Conservation (phyloP, 2,329 filamentous ascomycete species). For the Talaromyces sp. region DNA sequence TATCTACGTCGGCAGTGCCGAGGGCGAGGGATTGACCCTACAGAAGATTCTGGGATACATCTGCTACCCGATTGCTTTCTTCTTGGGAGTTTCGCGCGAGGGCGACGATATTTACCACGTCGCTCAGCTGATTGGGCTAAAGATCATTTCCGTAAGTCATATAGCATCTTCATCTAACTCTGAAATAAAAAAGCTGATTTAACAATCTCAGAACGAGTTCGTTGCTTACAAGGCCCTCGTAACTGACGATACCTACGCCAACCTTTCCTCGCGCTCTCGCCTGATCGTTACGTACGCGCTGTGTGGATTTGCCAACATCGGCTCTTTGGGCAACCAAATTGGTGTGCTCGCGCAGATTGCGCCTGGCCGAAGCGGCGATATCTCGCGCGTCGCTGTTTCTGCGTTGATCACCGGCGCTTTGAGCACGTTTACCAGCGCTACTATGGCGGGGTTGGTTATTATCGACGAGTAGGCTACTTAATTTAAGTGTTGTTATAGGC, state of each 20-base stretch:
- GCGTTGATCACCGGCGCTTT: conserved; percentile 74
- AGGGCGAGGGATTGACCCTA: conserved; percentile 63
- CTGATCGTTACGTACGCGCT: conserved; percentile 83
- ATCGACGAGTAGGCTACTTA: conserved; percentile 39
- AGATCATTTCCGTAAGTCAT: conserved; percentile 62
- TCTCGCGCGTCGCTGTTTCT: conserved; percentile 69
- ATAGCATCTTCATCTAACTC: background rate
- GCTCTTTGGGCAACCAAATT: conserved; percentile 82
- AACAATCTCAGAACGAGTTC: conserved; percentile 61
- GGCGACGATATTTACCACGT: conserved; percentile 64
- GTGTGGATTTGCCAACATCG: conserved; percentile 79
- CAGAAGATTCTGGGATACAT: conserved; percentile 72
- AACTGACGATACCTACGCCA: conserved; percentile 46
- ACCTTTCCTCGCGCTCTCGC: conserved; percentile 62
- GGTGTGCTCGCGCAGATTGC: conserved; percentile 80
- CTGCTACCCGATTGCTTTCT: conserved; percentile 71
- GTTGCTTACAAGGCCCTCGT: conserved; percentile 62
- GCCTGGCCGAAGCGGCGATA: conserved; percentile 66
- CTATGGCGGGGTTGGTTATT: conserved; percentile 70
- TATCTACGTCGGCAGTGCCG: too few relatives aligned
- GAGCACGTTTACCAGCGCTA: conserved; percentile 72
- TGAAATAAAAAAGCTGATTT: background rate
- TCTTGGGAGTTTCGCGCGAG: conserved; percentile 69
- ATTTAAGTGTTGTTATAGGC: background rate
- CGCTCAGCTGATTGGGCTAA: conserved; percentile 72